These are phyloP conservation scores for Stachybotrys chlorohalonatus DNA, from an alignment of 2,329 filamentous ascomycete genomes.

Conservation along the genomic window DNA sequence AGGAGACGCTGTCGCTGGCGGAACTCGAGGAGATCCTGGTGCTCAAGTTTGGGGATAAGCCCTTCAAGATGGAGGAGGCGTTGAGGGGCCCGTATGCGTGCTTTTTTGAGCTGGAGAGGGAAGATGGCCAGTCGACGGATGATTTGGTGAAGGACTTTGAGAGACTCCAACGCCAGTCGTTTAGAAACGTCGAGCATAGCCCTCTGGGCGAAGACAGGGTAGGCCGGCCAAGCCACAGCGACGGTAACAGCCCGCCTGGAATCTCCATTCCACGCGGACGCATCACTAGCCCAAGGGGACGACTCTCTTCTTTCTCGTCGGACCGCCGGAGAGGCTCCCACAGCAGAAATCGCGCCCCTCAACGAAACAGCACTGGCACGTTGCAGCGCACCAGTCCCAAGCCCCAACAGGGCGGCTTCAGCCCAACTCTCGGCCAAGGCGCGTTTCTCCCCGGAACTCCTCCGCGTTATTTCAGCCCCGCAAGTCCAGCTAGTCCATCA, in stretches of 20 bases:
- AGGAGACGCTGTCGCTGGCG: slow-evolving; percentile 31
- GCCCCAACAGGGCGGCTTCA: not conserved
- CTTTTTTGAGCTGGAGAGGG: slow-evolving; percentile 35
- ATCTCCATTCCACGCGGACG: not conserved
- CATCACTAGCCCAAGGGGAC: not conserved
- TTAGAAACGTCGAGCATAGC: not conserved
- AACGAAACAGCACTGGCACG: not conserved
- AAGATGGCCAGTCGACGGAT: slow-evolving; percentile 33
- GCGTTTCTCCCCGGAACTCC: not conserved
- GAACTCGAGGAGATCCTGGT: slow-evolving; percentile 33
- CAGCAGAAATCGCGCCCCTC: not conserved
- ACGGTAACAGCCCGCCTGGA: not conserved
- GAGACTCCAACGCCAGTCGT: slow-evolving; percentile 12
- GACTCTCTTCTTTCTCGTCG: not conserved
- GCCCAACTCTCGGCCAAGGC: not conserved
- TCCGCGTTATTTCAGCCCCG: not conserved
- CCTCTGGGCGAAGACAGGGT: not conserved
- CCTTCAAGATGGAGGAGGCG: slow-evolving; percentile 30
- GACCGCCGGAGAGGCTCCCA: not conserved
- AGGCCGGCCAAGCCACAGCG: not conserved
- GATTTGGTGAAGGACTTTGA: slow-evolving; percentile 30
- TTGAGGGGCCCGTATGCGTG: slow-evolving; percentile 34
- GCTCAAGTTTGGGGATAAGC: slow-evolving; percentile 31
- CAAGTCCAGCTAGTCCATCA: slow-evolving; percentile 16
- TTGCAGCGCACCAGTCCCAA: not conserved